phyloP scores from a whole-genome alignment of 371 early-diverging fungal species.

The Coemansia sp. region DNA sequence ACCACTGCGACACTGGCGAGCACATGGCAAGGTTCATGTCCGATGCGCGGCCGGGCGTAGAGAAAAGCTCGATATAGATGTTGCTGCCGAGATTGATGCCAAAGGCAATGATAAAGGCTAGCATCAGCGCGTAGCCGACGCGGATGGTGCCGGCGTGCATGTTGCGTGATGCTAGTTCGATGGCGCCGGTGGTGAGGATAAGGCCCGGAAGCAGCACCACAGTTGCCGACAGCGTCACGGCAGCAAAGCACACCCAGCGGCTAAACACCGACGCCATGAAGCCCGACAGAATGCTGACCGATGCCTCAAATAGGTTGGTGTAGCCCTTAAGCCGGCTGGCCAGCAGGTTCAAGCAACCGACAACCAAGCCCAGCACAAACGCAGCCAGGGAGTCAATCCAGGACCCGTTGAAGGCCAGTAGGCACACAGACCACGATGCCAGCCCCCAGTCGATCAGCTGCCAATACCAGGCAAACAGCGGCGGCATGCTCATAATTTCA shows the following conservation, averaged over 20 bases:
- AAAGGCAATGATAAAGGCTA: conserved; percentile 69
- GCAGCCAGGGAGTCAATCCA: conserved; percentile 64
- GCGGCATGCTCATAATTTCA: conserved; percentile 22
- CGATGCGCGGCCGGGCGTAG: conserved; percentile 9
- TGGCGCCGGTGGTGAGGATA: conserved; percentile 68
- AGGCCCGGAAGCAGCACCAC: conserved; percentile 71
- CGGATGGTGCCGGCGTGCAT: conserved; percentile 78
- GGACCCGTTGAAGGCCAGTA: conserved; percentile 63
- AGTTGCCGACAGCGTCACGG: conserved; percentile 63
- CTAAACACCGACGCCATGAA: conserved; percentile 27
- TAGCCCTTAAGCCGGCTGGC: conserved; percentile 61
- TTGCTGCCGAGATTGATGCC: conserved; percentile 66
- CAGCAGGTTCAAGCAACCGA: conserved; percentile 57
- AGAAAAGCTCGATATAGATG: conserved; percentile 31
- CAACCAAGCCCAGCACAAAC: conserved; percentile 57
- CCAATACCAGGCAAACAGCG: conserved; percentile 38
- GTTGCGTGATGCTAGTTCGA: conserved; percentile 80
- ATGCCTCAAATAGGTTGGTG: conserved; percentile 46
- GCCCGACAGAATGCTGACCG: conserved; percentile 31
- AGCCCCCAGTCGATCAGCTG: conserved; percentile 31
- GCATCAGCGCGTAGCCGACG: conserved; percentile 62
- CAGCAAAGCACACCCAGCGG: conserved; percentile 55
- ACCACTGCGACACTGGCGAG: conserved; percentile 25
- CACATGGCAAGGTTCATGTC: conserved; percentile 20
- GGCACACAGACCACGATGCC: conserved; percentile 58